Conservation (phyloP, 306 rosid genomes). For the Prunus mira region DNA sequence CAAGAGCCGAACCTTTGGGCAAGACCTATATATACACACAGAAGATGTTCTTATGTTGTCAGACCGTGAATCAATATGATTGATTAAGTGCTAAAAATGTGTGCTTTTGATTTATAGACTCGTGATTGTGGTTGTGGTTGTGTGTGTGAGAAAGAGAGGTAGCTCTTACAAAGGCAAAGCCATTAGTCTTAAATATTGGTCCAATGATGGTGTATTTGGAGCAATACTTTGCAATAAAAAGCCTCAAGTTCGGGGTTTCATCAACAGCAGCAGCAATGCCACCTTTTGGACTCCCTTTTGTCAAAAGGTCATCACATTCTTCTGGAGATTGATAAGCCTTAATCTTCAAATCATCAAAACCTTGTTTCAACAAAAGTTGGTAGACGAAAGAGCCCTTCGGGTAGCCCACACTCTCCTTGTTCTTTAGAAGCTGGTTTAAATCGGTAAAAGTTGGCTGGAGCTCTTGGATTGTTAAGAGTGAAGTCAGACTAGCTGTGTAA, state of each 20-base stretch:
- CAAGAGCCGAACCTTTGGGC: conserved; percentile 50
- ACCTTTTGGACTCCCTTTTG: conserved; percentile 26
- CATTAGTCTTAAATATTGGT: conserved; percentile 28
- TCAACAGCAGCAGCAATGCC: conserved; percentile 47
- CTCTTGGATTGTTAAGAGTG: conserved; percentile 52
- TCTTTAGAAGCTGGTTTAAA: conserved; percentile 31
- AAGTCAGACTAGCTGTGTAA: conserved; percentile 65
- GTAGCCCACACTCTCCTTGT: conserved; percentile 49
- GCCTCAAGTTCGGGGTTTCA: conserved; percentile 27
- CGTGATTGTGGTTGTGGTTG: neutral
- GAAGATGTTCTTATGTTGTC: neutral
- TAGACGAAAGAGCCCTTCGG: conserved; percentile 40
- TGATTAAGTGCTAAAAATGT: neutral
- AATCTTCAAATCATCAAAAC: conserved; percentile 38
- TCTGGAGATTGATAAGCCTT: conserved; percentile 9
- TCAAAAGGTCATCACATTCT: conserved; percentile 27
- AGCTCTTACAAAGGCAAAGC: conserved; percentile 46
- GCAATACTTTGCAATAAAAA: conserved; percentile 33
- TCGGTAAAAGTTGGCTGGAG: conserved; percentile 43
- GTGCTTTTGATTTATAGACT: neutral
- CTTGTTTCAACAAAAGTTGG: conserved; percentile 27
- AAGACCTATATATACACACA: conserved; percentile 23
- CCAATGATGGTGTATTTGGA: conserved; percentile 33
- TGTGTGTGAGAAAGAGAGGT: neutral
- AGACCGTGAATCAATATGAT: neutral